Percentiles rank a stretch among this genome's conserved stretches.
These are phyloP conservation scores for Starmerella cellae DNA, from an alignment of 805 yeast species.

Conservation along the genomic window DNA sequence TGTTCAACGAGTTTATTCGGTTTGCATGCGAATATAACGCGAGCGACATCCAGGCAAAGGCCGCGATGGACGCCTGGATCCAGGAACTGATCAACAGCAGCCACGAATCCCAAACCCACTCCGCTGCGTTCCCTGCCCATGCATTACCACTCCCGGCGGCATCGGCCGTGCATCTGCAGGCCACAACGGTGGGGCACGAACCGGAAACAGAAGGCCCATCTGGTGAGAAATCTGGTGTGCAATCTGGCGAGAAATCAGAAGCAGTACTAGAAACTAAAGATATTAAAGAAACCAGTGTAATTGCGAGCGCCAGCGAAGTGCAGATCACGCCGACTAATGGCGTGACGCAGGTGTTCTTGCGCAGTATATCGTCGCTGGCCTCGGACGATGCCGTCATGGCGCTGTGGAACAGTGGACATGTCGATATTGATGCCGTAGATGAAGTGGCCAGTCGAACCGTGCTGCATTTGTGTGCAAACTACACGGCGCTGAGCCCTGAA, in stretches of 20 bases:
- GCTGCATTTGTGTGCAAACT: conserved; percentile 48
- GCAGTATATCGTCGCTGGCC: conserved; percentile 52
- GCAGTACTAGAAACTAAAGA: neutral
- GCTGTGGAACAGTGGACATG: conserved; percentile 35
- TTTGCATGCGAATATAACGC: conserved; percentile 25
- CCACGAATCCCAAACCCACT: neutral
- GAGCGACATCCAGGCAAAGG: conserved; percentile 21
- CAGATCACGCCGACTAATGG: conserved; percentile 28
- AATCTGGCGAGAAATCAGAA: no score
- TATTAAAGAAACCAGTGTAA: neutral
- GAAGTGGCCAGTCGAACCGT: conserved; percentile 63
- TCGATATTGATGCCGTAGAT: conserved; percentile 53
- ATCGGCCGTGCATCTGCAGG: neutral
- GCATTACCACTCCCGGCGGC: neutral
- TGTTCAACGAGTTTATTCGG: conserved; percentile 52
- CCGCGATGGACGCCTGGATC: conserved; percentile 35
- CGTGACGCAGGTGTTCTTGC: conserved; percentile 57
- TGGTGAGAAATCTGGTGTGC: neutral
- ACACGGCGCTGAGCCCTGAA: conserved; percentile 4
- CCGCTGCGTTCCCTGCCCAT: neutral
- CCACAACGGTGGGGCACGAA: neutral
- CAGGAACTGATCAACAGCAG: conserved; percentile 27
- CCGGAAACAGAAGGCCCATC: neutral
- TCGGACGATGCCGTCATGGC: conserved; percentile 46
- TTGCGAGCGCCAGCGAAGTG: neutral